phyloP scores from a whole-genome alignment of 331 rosid species.

The Arachis monticola region DNA sequence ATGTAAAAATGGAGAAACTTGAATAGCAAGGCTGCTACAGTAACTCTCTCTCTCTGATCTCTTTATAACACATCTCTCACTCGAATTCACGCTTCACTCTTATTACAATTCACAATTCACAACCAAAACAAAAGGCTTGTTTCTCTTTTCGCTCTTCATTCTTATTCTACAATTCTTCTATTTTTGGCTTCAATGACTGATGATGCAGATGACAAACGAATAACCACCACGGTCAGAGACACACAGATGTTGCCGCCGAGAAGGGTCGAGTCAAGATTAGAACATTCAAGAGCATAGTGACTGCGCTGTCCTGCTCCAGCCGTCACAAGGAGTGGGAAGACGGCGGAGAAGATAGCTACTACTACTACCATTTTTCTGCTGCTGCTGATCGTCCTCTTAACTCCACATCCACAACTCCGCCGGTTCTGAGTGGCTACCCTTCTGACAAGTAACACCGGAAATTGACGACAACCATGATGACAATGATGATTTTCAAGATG shows the following conservation, averaged over 20 bases:
- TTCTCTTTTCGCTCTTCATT: too few species aligned
- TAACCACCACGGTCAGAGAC: background rate
- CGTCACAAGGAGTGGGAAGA: background rate
- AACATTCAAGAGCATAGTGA: constrained; percentile 31
- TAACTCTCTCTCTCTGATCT: too few species aligned
- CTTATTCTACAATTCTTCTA: background rate
- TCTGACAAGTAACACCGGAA: constrained; percentile 35
- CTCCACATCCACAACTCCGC: constrained; percentile 45
- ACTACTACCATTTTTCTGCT: too few species aligned
- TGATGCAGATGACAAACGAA: background rate
- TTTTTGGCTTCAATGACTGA: background rate
- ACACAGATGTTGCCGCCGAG: constrained; percentile 10
- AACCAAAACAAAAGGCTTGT: too few species aligned
- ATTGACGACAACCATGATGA: too few species aligned
- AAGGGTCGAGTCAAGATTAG: constrained; percentile 35
- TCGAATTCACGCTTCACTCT: too few species aligned
- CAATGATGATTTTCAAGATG: background rate
- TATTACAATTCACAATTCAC: too few species aligned
- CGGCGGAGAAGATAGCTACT: background rate
- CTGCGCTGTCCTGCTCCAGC: background rate
- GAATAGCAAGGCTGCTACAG: too few species aligned
- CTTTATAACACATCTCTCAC: too few species aligned
- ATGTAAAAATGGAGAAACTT: too few species aligned
- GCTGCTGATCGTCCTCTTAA: constrained; percentile 34
- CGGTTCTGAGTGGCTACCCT: constrained; percentile 39